phyloP scores from a whole-genome alignment of 2,329 filamentous ascomycete species.

The Blastomyces percursus region DNA sequence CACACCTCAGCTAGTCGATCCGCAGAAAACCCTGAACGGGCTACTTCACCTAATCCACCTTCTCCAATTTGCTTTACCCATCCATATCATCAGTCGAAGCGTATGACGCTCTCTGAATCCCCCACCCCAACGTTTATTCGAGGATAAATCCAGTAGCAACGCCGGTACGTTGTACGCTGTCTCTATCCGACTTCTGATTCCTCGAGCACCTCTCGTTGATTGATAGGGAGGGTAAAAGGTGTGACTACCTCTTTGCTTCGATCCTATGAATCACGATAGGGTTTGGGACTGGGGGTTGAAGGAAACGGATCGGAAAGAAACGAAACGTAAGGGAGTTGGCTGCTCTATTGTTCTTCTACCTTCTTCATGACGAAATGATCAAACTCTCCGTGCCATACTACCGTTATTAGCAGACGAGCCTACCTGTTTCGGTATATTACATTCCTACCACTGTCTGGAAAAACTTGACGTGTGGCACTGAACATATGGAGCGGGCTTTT shows the following conservation, averaged over 20 bases:
- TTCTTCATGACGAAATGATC: slow-evolving; percentile 14
- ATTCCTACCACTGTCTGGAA: not conserved
- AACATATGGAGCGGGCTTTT: slow-evolving; percentile 10
- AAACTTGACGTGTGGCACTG: not conserved
- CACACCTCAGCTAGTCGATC: slow-evolving; percentile 31
- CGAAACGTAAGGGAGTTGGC: slow-evolving; percentile 6
- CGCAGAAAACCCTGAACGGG: slow-evolving; percentile 29
- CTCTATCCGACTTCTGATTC: too few species aligned
- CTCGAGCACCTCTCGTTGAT: not conserved
- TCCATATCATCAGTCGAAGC: slow-evolving; percentile 32
- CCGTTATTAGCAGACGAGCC: too few species aligned
- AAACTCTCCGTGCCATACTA: not conserved
- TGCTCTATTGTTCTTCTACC: slow-evolving; percentile 12
- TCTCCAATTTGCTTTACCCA: slow-evolving; percentile 34
- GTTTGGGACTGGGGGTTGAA: not conserved
- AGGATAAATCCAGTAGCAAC: slow-evolving; percentile 15
- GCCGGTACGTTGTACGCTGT: not conserved
- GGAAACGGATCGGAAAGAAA: not conserved
- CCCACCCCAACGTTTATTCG: slow-evolving; percentile 33
- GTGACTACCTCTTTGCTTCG: not conserved
- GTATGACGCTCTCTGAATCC: slow-evolving; percentile 36
- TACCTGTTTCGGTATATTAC: not conserved
- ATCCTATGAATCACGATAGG: not conserved
- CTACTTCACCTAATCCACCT: slow-evolving; percentile 23
- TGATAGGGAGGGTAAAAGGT: not conserved